Conservation (phyloP, 345 rosid species). For the Turnera subulata region DNA sequence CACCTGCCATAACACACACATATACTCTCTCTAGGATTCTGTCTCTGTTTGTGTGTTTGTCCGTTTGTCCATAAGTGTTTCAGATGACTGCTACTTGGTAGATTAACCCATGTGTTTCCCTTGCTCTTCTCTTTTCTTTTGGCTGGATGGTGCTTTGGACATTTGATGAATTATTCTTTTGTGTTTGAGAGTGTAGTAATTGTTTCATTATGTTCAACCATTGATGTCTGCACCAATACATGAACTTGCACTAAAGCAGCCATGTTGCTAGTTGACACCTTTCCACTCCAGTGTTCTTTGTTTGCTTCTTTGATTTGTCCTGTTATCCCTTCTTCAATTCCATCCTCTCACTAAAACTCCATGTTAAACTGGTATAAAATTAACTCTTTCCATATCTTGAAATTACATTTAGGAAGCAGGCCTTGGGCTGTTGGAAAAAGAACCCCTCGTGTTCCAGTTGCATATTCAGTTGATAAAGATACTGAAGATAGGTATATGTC, state of each 20-base stretch:
- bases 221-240: too few species aligned
- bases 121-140: conserved; percentile 1
- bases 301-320: background rate
- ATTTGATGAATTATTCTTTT: background rate
- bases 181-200: background rate
- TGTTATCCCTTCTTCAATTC: background rate
- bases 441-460: conserved; percentile 77
- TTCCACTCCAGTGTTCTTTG: background rate
- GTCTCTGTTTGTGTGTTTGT: conserved; percentile 16
- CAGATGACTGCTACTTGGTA: background rate
- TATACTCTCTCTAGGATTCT: conserved; percentile 12
- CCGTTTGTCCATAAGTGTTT: background rate
- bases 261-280: too few species aligned
- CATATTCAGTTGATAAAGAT: conserved; percentile 51
- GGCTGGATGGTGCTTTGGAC: background rate
- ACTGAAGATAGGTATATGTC: conserved; percentile 45
- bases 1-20: too few species aligned
- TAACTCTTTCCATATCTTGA: conserved; percentile 18
- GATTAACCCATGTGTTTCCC: background rate
- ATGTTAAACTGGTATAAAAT: conserved; percentile 9
- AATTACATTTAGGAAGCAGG: conserved; percentile 46
- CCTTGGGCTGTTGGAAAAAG: conserved; percentile 87
- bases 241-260: too few species aligned
- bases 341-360: background rate
- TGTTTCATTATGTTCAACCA: background rate